These are phyloP conservation scores for Corynascus novoguineensis DNA, from an alignment of 495 filamentous ascomycete species.

Conservation along the genomic window DNA sequence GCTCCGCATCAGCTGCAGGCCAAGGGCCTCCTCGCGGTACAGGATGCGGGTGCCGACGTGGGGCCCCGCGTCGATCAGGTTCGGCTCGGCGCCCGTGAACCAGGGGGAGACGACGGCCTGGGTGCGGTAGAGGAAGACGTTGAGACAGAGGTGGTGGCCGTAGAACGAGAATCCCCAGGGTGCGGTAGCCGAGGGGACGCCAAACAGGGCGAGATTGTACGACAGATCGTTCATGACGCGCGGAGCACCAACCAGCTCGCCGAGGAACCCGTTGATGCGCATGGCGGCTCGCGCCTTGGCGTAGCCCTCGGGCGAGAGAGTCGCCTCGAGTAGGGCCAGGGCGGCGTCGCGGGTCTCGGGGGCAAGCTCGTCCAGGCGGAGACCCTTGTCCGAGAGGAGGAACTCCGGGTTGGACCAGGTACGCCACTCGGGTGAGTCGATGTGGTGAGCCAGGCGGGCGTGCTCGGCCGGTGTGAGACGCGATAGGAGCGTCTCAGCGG, in stretches of 20 bases:
- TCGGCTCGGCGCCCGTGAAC: slow-evolving; percentile 75
- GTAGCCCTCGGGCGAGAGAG: slow-evolving; percentile 64
- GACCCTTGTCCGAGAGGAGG: slow-evolving; percentile 54
- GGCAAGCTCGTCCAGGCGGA: slow-evolving; percentile 58
- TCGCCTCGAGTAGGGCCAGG: slow-evolving; percentile 49
- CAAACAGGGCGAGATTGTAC: slow-evolving; percentile 66
- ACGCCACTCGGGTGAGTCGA: slow-evolving; percentile 67
- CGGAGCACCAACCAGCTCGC: slow-evolving; percentile 56
- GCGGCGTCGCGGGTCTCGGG: slow-evolving; percentile 40
- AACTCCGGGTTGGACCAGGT: slow-evolving; percentile 75
- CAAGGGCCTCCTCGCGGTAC: slow-evolving; percentile 57
- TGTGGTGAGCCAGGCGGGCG: slow-evolving; percentile 48
- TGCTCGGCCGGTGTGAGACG: slow-evolving; percentile 46
- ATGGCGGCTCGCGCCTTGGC: slow-evolving; percentile 62
- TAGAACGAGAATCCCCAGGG: slow-evolving; percentile 74
- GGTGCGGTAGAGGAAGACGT: slow-evolving; percentile 54
- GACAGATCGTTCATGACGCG: slow-evolving; percentile 65
- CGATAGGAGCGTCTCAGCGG: slow-evolving; percentile 41
- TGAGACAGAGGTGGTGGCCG: slow-evolving; percentile 70
- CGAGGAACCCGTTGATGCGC: slow-evolving; percentile 75
- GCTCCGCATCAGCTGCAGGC: slow-evolving; percentile 62
- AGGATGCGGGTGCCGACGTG: slow-evolving; percentile 58
- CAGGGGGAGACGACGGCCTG: slow-evolving; percentile 63
- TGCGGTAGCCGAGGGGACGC: slow-evolving; percentile 44
- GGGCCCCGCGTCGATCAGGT: slow-evolving; percentile 61